A percentile compares a stretch with the other conserved stretches of the same genome.
These are phyloP conservation scores for Fusarium cyanostomum DNA, from an alignment of 2,329 filamentous ascomycete genomes.

Conservation along the genomic window DNA sequence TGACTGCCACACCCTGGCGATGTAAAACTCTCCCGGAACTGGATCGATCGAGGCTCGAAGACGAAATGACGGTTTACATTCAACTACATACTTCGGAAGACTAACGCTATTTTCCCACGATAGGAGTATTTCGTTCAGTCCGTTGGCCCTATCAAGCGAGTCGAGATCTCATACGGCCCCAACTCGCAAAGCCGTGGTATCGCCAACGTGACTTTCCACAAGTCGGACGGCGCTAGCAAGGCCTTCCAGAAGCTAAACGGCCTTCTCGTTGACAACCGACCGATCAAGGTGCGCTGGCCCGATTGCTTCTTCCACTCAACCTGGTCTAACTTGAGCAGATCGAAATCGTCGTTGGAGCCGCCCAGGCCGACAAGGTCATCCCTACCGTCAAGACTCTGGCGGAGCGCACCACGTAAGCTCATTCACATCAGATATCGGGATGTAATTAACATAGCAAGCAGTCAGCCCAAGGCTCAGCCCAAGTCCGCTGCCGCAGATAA, in stretches of 20 bases:
- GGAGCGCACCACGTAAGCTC: constrained; percentile 78
- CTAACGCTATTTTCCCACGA: constrained; percentile 71
- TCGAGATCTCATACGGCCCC: constrained; percentile 91
- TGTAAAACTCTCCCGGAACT: constrained; percentile 41
- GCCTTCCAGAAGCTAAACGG: constrained; percentile 88
- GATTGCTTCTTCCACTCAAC: not conserved
- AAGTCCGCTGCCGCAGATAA: constrained; percentile 84
- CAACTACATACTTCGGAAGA: constrained; percentile 55
- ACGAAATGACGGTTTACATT: constrained; percentile 43
- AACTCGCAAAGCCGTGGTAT: constrained; percentile 92
- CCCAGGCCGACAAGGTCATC: constrained; percentile 72
- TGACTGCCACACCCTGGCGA: constrained; percentile 34
- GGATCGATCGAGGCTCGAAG: constrained; percentile 46
- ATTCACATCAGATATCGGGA: not conserved
- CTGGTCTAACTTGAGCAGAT: constrained; percentile 66
- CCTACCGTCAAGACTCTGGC: constrained; percentile 76
- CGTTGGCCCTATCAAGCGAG: constrained; percentile 89
- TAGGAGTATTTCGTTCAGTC: constrained; percentile 97
- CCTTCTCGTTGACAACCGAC: constrained; percentile 86
- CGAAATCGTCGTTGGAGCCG: constrained; percentile 87
- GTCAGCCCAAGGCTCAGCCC: constrained; percentile 62
- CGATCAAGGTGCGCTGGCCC: constrained; percentile 79
- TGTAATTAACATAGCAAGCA: constrained; percentile 30
- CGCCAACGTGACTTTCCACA: constrained; percentile 87
- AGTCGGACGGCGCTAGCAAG: constrained; percentile 82